Conservation (phyloP, 495 filamentous ascomycete species). For the Schizothecium vesticola region DNA sequence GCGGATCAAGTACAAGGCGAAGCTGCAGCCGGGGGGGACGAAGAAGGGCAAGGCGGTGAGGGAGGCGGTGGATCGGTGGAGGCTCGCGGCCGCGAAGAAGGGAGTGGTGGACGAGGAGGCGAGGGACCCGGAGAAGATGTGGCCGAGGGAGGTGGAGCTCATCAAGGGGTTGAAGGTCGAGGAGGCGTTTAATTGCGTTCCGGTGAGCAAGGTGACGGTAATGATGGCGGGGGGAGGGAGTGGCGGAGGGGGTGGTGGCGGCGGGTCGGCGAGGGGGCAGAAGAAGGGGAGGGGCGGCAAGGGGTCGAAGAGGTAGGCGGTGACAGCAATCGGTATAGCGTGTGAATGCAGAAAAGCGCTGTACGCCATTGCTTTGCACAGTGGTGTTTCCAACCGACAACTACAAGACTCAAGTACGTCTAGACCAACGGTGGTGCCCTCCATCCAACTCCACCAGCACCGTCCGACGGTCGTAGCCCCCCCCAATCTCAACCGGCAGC, state of each 20-base stretch:
- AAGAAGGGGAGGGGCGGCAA: constrained; percentile 14
- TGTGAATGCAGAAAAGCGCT: not conserved
- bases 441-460: no score
- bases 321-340: not conserved
- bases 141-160: constrained; percentile 75
- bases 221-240: constrained; percentile 56
- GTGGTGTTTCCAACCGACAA: not conserved
- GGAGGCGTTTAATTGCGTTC: constrained; percentile 75
- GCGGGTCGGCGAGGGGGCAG: constrained; percentile 13
- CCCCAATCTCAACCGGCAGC: no score
- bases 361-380: not conserved
- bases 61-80: constrained; percentile 78
- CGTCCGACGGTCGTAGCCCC: no score
- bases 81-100: constrained; percentile 51
- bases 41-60: constrained; percentile 96
- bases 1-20: constrained; percentile 81
- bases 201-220: constrained; percentile 80
- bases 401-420: not conserved
- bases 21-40: constrained; percentile 80
- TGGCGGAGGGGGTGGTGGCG: constrained; percentile 36
- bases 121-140: constrained; percentile 67
- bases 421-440: no score
- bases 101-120: constrained; percentile 52
- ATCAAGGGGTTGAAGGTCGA: constrained; percentile 73
- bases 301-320: constrained; percentile 10